A percentile compares a stretch with the other conserved stretches of the same genome.
These are phyloP conservation scores for Penicillium sp. DNA, from an alignment of 2,329 filamentous ascomycete genomes.

Conservation along the genomic window DNA sequence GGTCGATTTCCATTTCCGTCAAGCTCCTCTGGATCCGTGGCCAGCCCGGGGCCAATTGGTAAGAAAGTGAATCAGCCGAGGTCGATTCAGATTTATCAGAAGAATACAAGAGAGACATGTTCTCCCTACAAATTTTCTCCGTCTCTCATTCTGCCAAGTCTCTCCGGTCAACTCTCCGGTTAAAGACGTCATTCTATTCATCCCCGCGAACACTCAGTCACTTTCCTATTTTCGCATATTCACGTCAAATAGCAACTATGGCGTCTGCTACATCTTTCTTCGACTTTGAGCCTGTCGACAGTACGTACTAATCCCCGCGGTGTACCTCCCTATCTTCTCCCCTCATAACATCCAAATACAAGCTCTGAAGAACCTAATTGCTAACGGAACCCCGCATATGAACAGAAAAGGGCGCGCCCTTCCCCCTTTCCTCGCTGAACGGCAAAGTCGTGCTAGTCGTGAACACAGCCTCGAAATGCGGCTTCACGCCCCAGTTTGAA, in stretches of 20 bases:
- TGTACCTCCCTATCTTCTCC: neutral
- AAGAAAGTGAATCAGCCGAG: constrained; percentile 13
- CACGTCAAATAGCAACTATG: constrained; percentile 42
- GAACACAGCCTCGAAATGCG: constrained; percentile 98
- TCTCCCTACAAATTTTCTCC: neutral
- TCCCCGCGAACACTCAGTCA: neutral
- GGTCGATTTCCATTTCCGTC: constrained; percentile 7
- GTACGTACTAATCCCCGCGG: constrained; percentile 38
- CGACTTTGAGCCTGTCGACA: constrained; percentile 59
- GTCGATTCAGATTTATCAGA: constrained; percentile 1
- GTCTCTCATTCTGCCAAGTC: neutral
- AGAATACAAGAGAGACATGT: constrained; percentile 9
- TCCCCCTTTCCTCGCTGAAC: constrained; percentile 68
- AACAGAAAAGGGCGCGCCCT: constrained; percentile 69
- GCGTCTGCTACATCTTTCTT: constrained; percentile 57
- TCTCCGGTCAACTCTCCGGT: constrained; percentile 1
- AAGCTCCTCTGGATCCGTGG: constrained; percentile 11
- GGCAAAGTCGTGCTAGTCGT: constrained; percentile 94
- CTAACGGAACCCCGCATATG: constrained; percentile 6
- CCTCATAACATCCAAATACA: neutral
- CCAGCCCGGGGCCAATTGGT: constrained; percentile 20
- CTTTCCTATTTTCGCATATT: neutral
- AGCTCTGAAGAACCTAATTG: neutral
- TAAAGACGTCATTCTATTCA: constrained; percentile 19
- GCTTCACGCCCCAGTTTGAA: constrained; percentile 93